Conservation (phyloP, 805 yeast species). For the Candida sonorensis region DNA sequence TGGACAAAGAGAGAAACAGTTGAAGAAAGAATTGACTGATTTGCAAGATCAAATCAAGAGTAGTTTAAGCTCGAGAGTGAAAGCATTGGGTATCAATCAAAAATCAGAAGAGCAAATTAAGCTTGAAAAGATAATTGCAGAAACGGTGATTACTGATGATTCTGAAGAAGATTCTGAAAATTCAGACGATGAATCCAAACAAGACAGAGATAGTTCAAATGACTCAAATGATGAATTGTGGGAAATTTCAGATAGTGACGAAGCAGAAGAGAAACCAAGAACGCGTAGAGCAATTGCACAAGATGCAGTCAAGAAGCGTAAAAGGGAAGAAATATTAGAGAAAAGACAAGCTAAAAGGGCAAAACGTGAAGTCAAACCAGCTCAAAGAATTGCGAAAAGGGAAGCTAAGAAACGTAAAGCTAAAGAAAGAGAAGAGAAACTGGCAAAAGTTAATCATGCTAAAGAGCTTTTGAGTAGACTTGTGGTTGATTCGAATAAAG, state of each 20-base stretch:
- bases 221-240: too few relatives aligned
- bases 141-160: constrained; percentile 31
- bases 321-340: constrained; percentile 20
- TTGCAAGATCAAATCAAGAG: constrained; percentile 46
- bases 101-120: constrained; percentile 36
- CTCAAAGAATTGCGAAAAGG: constrained; percentile 30
- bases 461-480: constrained; percentile 26
- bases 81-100: constrained; percentile 40
- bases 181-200: too few relatives aligned
- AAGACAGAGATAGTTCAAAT: too few relatives aligned
- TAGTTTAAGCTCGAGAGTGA: constrained; percentile 54
- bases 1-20: constrained; percentile 65
- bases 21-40: constrained; percentile 53
- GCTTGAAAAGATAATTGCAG: constrained; percentile 33
- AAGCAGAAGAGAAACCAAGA: constrained; percentile 20
- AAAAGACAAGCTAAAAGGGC: constrained; percentile 27
- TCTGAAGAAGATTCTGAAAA: constrained; percentile 26
- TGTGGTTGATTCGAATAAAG: constrained; percentile 33
- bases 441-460: constrained; percentile 18
- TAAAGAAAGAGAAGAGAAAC: constrained; percentile 28
- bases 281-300: constrained; percentile 30
- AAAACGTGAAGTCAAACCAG: constrained; percentile 26
- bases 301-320: constrained; percentile 20
- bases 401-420: constrained; percentile 27
- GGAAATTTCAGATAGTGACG: constrained; percentile 6